A percentile compares a stretch with the other conserved stretches of the same genome.
These are phyloP conservation scores for Vicia faba DNA, from an alignment of 306 rosid genomes.

Conservation along the genomic window DNA sequence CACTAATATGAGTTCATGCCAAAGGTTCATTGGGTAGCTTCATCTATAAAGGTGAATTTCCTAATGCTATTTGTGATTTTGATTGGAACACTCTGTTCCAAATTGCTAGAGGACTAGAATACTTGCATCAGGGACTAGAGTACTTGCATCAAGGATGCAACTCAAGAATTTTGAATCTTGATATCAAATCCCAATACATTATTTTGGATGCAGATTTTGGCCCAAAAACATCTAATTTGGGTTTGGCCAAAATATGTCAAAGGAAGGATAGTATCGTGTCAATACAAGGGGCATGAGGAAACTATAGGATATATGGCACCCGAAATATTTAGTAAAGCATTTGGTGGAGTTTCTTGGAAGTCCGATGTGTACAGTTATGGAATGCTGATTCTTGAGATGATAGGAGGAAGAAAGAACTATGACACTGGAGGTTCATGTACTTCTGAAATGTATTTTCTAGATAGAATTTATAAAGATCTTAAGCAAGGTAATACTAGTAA, in stretches of 20 bases:
- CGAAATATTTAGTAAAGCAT: not conserved
- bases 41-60: no score
- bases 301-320: not conserved
- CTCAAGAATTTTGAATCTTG: constrained; percentile 14
- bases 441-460: not conserved
- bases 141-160: constrained; percentile 38
- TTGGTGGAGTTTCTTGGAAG: constrained; percentile 9
- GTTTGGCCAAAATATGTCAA: constrained; percentile 38
- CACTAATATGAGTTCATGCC: no score
- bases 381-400: constrained; percentile 34
- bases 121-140: constrained; percentile 36
- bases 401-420: constrained; percentile 42
- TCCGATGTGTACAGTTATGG: constrained; percentile 3
- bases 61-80: not conserved
- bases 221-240: constrained; percentile 43
- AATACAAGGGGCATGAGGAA: constrained; percentile 2
- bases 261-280: constrained; percentile 40
- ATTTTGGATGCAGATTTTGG: constrained; percentile 6
- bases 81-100: not conserved
- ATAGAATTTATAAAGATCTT: constrained; percentile 2
- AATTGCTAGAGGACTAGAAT: no score
- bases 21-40: no score
- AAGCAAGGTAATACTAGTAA: not conserved
- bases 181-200: constrained; percentile 20
- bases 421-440: constrained; percentile 4